These are phyloP conservation scores for Chaetomium tenue DNA, from an alignment of 495 filamentous ascomycete species.

Conservation along the genomic window DNA sequence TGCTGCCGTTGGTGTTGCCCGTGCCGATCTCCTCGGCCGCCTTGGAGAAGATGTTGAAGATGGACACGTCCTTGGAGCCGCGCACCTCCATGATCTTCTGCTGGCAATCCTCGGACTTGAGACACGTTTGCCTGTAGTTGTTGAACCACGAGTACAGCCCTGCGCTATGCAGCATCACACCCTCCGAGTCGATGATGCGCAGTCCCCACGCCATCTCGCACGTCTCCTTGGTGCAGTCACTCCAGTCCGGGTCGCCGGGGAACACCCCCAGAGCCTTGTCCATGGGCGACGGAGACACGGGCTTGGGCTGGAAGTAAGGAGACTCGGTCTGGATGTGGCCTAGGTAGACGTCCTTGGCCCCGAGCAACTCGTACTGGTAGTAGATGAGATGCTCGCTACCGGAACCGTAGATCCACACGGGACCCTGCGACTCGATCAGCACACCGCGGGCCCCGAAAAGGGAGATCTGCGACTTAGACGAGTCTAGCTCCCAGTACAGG, in stretches of 20 bases:
- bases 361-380: conserved; percentile 75
- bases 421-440: conserved; percentile 58
- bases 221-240: background rate
- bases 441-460: conserved; percentile 82
- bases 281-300: conserved; percentile 50
- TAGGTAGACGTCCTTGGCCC: conserved; percentile 74
- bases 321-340: conserved; percentile 82
- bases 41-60: conserved; percentile 1
- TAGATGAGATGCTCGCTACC: conserved; percentile 71
- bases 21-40: background rate
- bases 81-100: background rate
- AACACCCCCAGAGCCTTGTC: background rate
- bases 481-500: conserved; percentile 41
- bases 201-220: background rate
- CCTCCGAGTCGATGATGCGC: background rate
- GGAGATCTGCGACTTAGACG: conserved; percentile 73
- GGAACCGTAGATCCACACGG: conserved; percentile 45
- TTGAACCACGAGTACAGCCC: background rate
- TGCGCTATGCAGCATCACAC: background rate
- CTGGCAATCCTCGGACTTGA: background rate
- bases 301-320: conserved; percentile 82
- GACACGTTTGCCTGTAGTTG: background rate
- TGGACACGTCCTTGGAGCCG: background rate
- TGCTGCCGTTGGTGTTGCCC: background rate
- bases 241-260: conserved; percentile 21